phyloP scores from a whole-genome alignment of 495 filamentous ascomycete genomes.

The Aspergillus bridgeri region DNA sequence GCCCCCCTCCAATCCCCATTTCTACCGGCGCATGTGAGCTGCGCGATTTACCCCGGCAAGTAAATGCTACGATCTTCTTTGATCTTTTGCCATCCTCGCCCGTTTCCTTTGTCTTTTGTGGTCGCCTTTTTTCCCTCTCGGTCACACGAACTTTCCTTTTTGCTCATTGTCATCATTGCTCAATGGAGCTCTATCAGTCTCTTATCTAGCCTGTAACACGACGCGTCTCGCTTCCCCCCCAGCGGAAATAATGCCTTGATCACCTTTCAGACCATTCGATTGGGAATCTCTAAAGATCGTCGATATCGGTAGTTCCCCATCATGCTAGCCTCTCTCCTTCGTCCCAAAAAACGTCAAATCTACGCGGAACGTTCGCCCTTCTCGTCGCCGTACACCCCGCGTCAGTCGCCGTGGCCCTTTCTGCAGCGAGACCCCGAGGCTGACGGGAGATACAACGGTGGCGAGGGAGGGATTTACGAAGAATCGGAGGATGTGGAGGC shows the following conservation, averaged over 20 bases:
- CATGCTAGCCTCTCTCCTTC: constrained; percentile 49
- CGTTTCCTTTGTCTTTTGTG: constrained; percentile 2
- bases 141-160: constrained; percentile 10
- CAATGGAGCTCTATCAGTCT: background rate
- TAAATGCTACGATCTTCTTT: constrained; percentile 7
- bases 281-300: background rate
- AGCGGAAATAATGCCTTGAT: constrained; percentile 3
- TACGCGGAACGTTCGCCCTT: constrained; percentile 47
- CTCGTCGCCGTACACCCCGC: constrained; percentile 40
- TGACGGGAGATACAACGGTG: constrained; percentile 36
- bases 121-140: background rate
- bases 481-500: constrained; percentile 41
- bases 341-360: constrained; percentile 36
- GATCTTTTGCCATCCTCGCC: too few species aligned
- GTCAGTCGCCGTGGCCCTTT: constrained; percentile 31
- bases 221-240: background rate
- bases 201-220: constrained; percentile 5
- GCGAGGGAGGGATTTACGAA: constrained; percentile 24
- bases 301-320: background rate
- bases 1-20: constrained; percentile 9
- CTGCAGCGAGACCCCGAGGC: constrained; percentile 19
- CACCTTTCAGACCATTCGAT: background rate
- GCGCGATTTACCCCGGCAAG: constrained; percentile 19
- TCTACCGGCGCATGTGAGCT: constrained; percentile 18
- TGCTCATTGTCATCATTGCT: too few species aligned